Conservation (phyloP, 2,329 filamentous ascomycete genomes). For the Blumeria graminis region DNA sequence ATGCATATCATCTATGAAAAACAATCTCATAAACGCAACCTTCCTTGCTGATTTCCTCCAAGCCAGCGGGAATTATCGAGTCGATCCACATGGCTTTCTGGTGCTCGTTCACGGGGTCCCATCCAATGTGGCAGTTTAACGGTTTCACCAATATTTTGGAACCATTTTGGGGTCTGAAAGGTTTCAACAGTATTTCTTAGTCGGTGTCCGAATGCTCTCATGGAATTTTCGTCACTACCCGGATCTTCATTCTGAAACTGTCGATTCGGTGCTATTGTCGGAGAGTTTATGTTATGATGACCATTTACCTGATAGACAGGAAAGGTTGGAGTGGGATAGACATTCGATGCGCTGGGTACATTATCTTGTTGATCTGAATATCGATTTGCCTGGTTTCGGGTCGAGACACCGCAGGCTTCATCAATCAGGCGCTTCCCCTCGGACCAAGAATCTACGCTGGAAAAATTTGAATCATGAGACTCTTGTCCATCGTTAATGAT, state of each 20-base stretch:
- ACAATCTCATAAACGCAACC: constrained; percentile 12
- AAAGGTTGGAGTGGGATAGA: constrained; percentile 7
- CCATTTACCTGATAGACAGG: constrained; percentile 1
- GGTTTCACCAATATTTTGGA: constrained; percentile 42
- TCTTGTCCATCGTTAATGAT: constrained; percentile 53
- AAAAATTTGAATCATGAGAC: constrained; percentile 35
- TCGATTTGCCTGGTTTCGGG: constrained; percentile 22
- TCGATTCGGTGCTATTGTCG: neutral
- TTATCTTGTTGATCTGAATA: constrained; percentile 5
- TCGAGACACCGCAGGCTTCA: constrained; percentile 44
- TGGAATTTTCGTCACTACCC: constrained; percentile 55
- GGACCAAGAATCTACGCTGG: constrained; percentile 66
- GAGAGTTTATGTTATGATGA: neutral
- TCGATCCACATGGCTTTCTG: constrained; percentile 9
- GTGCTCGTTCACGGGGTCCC: constrained; percentile 17
- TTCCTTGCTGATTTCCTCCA: constrained; percentile 18
- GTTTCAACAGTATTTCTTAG: constrained; percentile 84
- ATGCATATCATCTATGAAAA: constrained; percentile 6
- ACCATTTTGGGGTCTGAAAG: constrained; percentile 59
- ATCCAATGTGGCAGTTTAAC: constrained; percentile 69
- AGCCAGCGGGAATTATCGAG: constrained; percentile 34
- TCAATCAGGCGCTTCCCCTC: constrained; percentile 83
- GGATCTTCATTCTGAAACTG: constrained; percentile 19
- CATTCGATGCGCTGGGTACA: constrained; percentile 12
- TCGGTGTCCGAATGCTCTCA: constrained; percentile 59